A percentile compares a stretch with the other conserved stretches of the same genome.
phyloP scores from a whole-genome alignment of 2,329 filamentous ascomycete genomes.

The Trichoderma gracile region DNA sequence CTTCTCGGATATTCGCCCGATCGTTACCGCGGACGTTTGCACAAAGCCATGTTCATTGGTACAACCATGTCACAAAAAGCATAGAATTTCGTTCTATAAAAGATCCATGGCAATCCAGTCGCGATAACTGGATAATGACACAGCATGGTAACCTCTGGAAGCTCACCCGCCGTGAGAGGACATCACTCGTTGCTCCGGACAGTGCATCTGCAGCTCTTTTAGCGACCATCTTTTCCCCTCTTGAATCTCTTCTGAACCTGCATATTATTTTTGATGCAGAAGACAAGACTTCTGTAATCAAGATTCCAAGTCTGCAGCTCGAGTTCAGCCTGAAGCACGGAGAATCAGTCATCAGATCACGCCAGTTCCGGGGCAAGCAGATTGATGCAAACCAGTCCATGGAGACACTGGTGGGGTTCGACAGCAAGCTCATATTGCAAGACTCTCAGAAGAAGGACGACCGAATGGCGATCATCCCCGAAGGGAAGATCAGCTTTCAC shows the following conservation, averaged over 20 bases:
- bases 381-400: slow-evolving; percentile 50
- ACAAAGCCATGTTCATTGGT: slow-evolving; percentile 49
- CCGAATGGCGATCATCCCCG: not conserved
- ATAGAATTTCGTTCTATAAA: slow-evolving; percentile 39
- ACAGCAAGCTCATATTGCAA: slow-evolving; percentile 50
- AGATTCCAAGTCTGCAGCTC: slow-evolving; percentile 46
- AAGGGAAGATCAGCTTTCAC: not conserved
- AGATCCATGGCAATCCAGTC: slow-evolving; percentile 32
- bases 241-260: no score
- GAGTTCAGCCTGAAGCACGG: slow-evolving; percentile 45
- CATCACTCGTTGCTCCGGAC: no score
- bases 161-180: no score
- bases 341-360: slow-evolving; percentile 42
- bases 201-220: no score
- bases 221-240: no score
- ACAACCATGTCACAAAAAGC: slow-evolving; percentile 34
- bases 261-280: no score
- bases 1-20: slow-evolving; percentile 35
- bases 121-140: not conserved
- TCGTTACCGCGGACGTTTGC: slow-evolving; percentile 36
- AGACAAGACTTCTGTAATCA: no score
- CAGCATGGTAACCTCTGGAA: not conserved
- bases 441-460: not conserved
- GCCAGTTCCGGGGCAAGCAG: slow-evolving; percentile 52
- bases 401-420: slow-evolving; percentile 51